Base-by-base conservation (phyloP, 2,329 filamentous ascomycete species). In the Pestalotiopsis sp. region DNA sequence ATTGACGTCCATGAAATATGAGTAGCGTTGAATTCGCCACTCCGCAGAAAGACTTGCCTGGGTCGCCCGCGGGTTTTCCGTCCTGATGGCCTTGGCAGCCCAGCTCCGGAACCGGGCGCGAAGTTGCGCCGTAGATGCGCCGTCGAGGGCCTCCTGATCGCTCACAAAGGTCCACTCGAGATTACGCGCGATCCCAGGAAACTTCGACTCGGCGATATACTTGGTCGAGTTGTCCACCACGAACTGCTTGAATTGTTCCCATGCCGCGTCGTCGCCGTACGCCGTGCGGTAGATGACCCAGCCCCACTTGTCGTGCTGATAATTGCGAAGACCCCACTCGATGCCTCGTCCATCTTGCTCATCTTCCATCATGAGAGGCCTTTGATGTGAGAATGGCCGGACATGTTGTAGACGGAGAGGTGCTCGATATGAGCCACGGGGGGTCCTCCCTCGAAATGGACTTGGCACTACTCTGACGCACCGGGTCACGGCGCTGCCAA, bases 251-350 rank as follows among this genome's bases (percentile, higher is more conserved):
- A 59, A 59, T n/a, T 13, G 57, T 59, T 59, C 57, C 57, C 57
- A 59, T 36, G 57, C 57, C 57, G 57, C 57, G 9, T 59, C 57
- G 23, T 59, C 25, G 57, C 25, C 57, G 23, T 59, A 59, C 14
- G 57, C 57, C 25, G 57, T 59, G 57, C 57, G 25, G 23, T 59
- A 59, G 25, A 59, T 59, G 2, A 59, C 57, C 20, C 57, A 59
- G 57, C 57, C 57, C 57, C 57, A 59, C 57, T 59, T 59, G 23
- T 59, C 57, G 57, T 59, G 57, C 57, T 59, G 57, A 59, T 17
- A 1, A 4, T 27, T 4, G 57, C 25, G 57, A n/a, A 59, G 57
- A 59, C 6, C 25, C 20, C 12, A 9, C 25, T 59, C 57, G 57
- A 59, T 59, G 23, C 23, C 23, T 17, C 12, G 20, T 36, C 57